phyloP scores from a whole-genome alignment of 805 yeast genomes.

The Ogataea henricii region DNA sequence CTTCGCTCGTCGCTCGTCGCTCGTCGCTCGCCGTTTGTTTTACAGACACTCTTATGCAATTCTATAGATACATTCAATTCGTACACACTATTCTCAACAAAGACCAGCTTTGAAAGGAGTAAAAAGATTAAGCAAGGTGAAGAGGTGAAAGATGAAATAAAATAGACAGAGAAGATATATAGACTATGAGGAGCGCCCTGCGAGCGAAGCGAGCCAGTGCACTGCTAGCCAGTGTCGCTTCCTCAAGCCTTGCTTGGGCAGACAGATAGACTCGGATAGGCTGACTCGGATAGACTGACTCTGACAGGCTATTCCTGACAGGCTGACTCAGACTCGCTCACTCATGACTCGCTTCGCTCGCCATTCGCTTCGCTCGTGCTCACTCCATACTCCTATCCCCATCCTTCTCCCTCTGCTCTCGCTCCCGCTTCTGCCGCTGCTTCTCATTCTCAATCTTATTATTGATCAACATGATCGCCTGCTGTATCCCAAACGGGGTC shows the following conservation, averaged over 20 bases:
- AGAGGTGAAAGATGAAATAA: neutral
- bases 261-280: too few relatives aligned
- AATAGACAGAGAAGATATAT: neutral
- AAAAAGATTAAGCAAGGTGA: neutral
- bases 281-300: too few relatives aligned
- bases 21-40: neutral
- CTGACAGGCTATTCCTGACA: too few relatives aligned
- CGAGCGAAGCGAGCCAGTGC: too few relatives aligned
- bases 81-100: neutral
- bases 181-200: neutral
- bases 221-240: too few relatives aligned
- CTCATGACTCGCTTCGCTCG: neutral
- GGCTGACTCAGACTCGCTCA: neutral
- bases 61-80: neutral
- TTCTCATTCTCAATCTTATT: conserved; percentile 70
- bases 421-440: conserved; percentile 33
- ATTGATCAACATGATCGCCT: conserved; percentile 70
- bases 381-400: conserved; percentile 1
- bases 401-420: conserved; percentile 12
- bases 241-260: too few relatives aligned
- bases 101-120: neutral
- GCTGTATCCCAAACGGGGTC: conserved; percentile 60
- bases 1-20: neutral
- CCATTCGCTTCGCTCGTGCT: too few relatives aligned
- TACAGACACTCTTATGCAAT: too few relatives aligned